phyloP scores from a whole-genome alignment of 371 early-diverging fungal genomes.

The Mucor racemosus region DNA sequence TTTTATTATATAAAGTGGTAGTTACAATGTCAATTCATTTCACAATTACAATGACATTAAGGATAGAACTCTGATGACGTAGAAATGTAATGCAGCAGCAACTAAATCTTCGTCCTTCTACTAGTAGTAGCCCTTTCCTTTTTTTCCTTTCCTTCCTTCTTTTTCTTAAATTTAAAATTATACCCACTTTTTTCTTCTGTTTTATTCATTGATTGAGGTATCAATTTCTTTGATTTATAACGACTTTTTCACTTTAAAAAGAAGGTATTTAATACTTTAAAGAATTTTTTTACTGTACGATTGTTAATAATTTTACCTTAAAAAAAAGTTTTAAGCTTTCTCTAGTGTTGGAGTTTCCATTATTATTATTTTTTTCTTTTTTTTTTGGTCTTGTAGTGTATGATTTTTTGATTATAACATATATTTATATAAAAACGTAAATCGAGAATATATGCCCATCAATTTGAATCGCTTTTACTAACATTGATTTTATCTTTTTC shows the following conservation, averaged over 20 bases:
- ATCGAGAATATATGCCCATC: not conserved
- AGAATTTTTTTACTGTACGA: not conserved
- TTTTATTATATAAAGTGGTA: not conserved
- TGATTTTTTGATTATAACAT: not conserved
- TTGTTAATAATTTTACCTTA: not conserved
- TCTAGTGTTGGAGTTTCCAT: not conserved
- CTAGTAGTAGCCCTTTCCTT: not conserved
- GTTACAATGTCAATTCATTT: not conserved
- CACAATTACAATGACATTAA: not conserved
- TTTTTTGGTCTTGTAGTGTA: not conserved
- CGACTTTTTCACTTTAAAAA: not conserved
- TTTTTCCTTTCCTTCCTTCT: not conserved
- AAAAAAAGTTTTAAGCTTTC: not conserved
- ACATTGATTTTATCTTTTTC: not conserved
- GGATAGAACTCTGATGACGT: not conserved
- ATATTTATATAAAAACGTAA: not conserved
- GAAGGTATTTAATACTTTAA: not conserved
- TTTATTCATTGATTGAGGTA: not conserved
- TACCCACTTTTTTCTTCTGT: constrained; percentile 1
- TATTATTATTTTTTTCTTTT: not conserved
- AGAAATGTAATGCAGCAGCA: constrained; percentile 15
- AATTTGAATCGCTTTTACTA: not conserved
- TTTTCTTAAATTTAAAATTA: constrained; percentile 9
- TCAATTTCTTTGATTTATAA: not conserved
- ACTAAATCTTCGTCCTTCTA: not conserved